Evolutionary conservation across 495 filamentous ascomycete genomes (phyloP).

Genomic region (Staphylotrichum tortipilum): DNA sequence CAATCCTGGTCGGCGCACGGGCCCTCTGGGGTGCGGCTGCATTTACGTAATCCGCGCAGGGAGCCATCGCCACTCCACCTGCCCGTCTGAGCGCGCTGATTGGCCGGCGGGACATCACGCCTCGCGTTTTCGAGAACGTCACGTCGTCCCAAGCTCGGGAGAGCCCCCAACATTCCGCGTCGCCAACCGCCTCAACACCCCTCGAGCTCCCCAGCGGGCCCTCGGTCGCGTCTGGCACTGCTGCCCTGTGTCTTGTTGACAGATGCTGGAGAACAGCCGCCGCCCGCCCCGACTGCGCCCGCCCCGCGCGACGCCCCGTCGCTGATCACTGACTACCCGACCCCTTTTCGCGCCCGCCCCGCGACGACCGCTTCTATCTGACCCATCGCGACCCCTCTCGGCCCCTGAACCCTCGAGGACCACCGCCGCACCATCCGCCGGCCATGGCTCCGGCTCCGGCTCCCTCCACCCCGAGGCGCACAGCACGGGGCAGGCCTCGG

Average conservation of each 20-base stretch:
- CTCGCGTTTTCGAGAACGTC: slow-evolving; percentile 30
- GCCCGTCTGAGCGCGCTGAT: neutral
- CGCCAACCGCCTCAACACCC: slow-evolving; percentile 15
- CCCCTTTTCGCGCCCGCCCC: neutral
- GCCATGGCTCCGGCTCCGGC: slow-evolving; percentile 33
- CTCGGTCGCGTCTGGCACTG: slow-evolving; percentile 13
- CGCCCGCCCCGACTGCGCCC: slow-evolving; percentile 17
- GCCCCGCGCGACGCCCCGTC: slow-evolving; percentile 11
- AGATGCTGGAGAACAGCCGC: slow-evolving; percentile 11
- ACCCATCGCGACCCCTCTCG: neutral
- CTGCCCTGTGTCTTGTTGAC: slow-evolving; percentile 3
- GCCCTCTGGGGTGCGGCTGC: neutral
- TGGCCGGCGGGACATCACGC: slow-evolving; percentile 10
- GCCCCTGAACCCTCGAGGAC: neutral
- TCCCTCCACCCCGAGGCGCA: slow-evolving; percentile 35
- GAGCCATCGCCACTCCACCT: slow-evolving; percentile 1
- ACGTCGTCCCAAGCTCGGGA: slow-evolving; percentile 21
- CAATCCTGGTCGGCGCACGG: slow-evolving; percentile 3
- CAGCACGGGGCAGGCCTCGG: slow-evolving; percentile 32
- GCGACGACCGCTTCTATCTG: neutral
- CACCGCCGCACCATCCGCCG: neutral
- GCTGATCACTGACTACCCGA: slow-evolving; percentile 3
- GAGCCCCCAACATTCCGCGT: slow-evolving; percentile 15
- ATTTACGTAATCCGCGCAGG: slow-evolving; percentile 14
- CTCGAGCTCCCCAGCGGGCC: slow-evolving; percentile 8